Percentiles rank a stretch among this genome's conserved stretches.
These are phyloP conservation scores for Vittaforma corneae DNA, from an alignment of 371 early-diverging fungal species.

Conservation along the genomic window DNA sequence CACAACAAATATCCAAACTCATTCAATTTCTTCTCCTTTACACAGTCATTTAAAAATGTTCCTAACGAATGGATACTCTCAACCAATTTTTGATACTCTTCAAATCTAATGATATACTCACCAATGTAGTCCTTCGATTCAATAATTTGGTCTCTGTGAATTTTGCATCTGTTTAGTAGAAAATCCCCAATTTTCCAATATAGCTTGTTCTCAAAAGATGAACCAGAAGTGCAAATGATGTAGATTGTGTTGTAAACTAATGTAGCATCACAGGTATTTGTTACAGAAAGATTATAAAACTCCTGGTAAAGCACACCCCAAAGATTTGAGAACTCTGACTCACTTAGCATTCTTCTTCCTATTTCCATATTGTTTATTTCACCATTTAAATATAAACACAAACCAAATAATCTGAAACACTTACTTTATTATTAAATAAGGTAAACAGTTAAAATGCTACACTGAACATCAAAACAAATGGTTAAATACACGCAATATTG, in stretches of 20 bases:
- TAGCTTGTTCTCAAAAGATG: constrained; percentile 23
- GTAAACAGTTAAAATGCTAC: no score
- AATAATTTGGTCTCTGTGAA: constrained; percentile 12
- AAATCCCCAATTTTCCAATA: constrained; percentile 53
- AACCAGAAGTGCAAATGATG: constrained; percentile 28
- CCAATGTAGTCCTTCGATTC: constrained; percentile 10
- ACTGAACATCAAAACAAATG: no score
- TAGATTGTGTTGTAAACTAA: constrained; percentile 39
- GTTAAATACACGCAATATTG: no score
- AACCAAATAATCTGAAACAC: no score
- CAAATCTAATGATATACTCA: constrained; percentile 24
- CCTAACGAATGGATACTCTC: constrained; percentile 17
- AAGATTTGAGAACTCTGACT: constrained; percentile 19
- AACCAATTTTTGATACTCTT: constrained; percentile 15
- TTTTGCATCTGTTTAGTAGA: constrained; percentile 18
- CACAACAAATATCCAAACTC: constrained; percentile 43
- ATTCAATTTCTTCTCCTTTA: constrained; percentile 24
- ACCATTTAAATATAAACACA: no score
- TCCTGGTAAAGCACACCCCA: constrained; percentile 33
- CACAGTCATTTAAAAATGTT: constrained; percentile 35
- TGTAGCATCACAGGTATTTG: constrained; percentile 13
- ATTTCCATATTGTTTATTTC: no score
- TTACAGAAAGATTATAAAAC: constrained; percentile 9
- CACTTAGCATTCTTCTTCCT: constrained; percentile 19
- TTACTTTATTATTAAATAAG: no score